phyloP scores from a whole-genome alignment of 1,284 basidiomycete genomes.

The Trichosporon faecale region DNA sequence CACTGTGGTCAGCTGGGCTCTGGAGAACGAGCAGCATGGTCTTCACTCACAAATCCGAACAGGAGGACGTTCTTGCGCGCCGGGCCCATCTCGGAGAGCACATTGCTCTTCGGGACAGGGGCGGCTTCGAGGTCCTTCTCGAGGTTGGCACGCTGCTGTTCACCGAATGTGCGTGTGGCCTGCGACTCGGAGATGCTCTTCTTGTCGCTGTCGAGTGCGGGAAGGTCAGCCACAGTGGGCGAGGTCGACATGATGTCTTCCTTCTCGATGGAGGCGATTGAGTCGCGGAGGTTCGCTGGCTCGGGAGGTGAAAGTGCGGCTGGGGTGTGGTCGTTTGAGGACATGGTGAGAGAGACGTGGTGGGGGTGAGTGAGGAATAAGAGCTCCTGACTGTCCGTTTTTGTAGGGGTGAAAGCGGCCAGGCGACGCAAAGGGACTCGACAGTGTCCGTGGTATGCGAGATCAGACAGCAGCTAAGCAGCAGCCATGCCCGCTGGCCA shows the following conservation, averaged over 20 bases:
- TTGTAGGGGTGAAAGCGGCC: neutral
- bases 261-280: neutral
- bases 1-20: constrained; percentile 15
- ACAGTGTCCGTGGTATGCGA: neutral
- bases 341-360: neutral
- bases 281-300: neutral
- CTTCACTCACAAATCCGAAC: constrained; percentile 34
- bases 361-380: neutral
- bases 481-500: neutral
- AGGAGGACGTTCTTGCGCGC: constrained; percentile 38
- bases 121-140: neutral
- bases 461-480: no score
- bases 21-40: neutral
- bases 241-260: neutral
- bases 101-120: constrained; percentile 12
- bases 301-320: neutral
- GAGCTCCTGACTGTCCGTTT: neutral
- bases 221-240: neutral
- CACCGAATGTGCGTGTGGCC: neutral
- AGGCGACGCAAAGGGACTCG: neutral
- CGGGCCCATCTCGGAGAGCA: constrained; percentile 29
- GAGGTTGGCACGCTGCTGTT: neutral
- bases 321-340: neutral
- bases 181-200: neutral
- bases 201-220: neutral